Evolutionary conservation across 768 basidiomycete species (phyloP).

Genomic region (Rhizopogon salebrosus): DNA sequence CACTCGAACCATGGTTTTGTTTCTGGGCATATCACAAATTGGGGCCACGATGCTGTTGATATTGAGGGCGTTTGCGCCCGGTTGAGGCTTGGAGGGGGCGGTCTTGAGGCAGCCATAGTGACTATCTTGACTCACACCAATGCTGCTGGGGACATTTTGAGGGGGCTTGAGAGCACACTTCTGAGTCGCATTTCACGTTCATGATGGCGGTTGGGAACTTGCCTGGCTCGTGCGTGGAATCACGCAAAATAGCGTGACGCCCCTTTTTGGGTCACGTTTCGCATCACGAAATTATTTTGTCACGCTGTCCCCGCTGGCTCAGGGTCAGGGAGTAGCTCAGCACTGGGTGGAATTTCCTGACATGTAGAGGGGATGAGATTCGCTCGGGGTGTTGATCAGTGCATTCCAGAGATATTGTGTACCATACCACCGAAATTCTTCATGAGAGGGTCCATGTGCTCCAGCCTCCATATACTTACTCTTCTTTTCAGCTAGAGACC

Average conservation of each 20-base stretch:
- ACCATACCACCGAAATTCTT: background rate
- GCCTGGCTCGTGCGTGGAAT: constrained; percentile 4
- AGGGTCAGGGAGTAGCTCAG: background rate
- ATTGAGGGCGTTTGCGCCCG: background rate
- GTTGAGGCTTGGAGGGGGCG: background rate
- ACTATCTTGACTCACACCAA: constrained; percentile 6
- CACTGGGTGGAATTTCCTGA: background rate
- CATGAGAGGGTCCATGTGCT: background rate
- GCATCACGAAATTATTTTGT: background rate
- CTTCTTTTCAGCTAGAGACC: background rate
- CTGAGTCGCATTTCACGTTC: constrained; percentile 6
- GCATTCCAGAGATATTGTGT: background rate
- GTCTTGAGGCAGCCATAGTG: background rate
- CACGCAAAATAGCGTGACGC: background rate
- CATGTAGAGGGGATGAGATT: background rate
- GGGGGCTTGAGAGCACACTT: constrained; percentile 6
- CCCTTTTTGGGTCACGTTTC: constrained; percentile 7
- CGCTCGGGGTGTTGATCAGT: background rate
- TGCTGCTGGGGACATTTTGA: constrained; percentile 3
- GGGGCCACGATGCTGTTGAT: background rate
- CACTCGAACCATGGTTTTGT: constrained; percentile 2
- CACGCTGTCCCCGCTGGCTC: background rate
- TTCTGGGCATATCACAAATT: background rate
- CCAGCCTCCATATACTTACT: background rate
- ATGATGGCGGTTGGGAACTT: constrained; percentile 9